phyloP scores from a whole-genome alignment of 495 filamentous ascomycete species.

The Aspergillus haitiensis region DNA sequence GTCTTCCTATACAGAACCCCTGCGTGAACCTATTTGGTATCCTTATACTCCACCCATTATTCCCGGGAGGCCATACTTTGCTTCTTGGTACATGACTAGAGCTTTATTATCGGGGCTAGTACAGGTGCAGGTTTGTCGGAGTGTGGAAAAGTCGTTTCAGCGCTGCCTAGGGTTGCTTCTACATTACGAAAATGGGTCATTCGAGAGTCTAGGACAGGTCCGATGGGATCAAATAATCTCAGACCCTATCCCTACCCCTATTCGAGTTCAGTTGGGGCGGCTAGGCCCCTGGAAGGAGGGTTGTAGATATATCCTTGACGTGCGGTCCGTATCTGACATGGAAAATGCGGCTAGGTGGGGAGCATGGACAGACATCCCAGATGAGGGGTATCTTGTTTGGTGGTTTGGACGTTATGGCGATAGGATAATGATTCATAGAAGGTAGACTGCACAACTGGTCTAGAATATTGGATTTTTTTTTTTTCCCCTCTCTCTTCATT shows the following conservation, averaged over 20 bases:
- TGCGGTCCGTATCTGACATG: not conserved
- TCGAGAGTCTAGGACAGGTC: slow-evolving; percentile 1
- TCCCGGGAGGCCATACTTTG: not conserved
- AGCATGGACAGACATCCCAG: not conserved
- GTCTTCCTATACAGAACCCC: not conserved
- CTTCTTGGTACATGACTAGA: slow-evolving; percentile 1
- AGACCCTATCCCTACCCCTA: not conserved
- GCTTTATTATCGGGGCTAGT: not conserved
- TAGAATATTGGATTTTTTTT: not conserved
- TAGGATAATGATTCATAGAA: not conserved
- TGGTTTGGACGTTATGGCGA: slow-evolving; percentile 1
- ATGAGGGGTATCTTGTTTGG: not conserved
- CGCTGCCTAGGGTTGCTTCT: slow-evolving; percentile 1
- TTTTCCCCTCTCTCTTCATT: not conserved
- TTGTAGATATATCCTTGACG: not conserved
- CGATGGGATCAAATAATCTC: slow-evolving; percentile 2
- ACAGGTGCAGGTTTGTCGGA: not conserved
- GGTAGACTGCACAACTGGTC: not conserved
- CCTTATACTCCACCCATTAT: not conserved
- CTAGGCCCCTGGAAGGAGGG: not conserved
- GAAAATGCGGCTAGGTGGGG: not conserved
- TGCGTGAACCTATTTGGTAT: not conserved
- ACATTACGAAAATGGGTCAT: not conserved
- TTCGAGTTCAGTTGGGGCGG: not conserved
- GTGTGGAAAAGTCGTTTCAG: not conserved